Evolutionary conservation across 1,139 yeast genomes (phyloP), one percentile per base, ranked within the genome.

Genomic region (Taphrina pruni): DNA sequence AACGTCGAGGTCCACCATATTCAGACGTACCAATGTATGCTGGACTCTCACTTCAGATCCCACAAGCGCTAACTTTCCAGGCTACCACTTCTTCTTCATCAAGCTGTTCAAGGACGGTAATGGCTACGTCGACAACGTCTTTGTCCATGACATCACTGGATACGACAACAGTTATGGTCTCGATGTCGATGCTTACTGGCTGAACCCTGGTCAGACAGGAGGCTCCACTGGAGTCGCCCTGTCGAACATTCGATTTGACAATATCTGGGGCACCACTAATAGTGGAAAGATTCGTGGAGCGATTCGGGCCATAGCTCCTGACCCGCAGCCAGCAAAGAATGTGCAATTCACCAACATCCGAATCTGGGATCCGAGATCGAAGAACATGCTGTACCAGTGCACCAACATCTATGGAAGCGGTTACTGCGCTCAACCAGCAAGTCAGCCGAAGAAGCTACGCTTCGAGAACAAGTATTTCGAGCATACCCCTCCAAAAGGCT

Each of bases 21-120:
- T 1, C 60, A 56, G 38, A 20, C 50, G 38, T 56, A 39, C n/a
- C 60, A 56, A 17, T 56, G 60, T 56, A 56, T 39, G 60, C 17
- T 39, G 8, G 3, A 11, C 38, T 1, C 36, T 21, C 1, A 1
- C 43, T 9, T 8, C 48, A 7, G 7, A 12, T 12, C 20, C 5
- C 12, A 14, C 12, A 8, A 38, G n/a, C 8, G 35, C 32, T 41
- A 35, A 39, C 35, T 20, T 39, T 17, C 7, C 36, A 56, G 60
- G 60, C 21, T 38, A 56, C 38, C 46, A 56, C 21, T 38, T 41
- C 60, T 11, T 56, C 21, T 39, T 56, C 2, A 56, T 56, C 12
- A 56, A 56, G 50, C 36, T 36, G 20, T 56, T 39, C 50, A 38
- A 21, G 36, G 38, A 41, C 41, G 60, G 38, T 17, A 41, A 14